These are phyloP conservation scores for Diaporthe humulicola DNA, from an alignment of 2,329 filamentous ascomycete genomes.

Conservation along the genomic window DNA sequence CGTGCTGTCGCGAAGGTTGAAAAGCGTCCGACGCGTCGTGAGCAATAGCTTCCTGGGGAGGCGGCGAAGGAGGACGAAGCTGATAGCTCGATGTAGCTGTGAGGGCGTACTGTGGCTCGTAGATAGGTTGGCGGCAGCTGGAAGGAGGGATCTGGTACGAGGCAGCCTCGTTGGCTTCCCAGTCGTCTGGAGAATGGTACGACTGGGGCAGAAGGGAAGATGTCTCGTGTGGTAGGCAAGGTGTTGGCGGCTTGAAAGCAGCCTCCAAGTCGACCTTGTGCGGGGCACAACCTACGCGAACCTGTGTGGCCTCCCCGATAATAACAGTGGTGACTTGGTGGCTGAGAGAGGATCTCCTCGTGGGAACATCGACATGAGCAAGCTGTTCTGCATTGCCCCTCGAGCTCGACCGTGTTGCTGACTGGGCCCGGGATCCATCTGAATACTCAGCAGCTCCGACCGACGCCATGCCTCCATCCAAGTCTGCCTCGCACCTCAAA, in stretches of 20 bases:
- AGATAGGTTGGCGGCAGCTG: slow-evolving; percentile 13
- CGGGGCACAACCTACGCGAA: slow-evolving; percentile 16
- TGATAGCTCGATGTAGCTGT: slow-evolving; percentile 12
- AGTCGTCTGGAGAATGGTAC: not conserved
- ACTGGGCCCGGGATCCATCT: not conserved
- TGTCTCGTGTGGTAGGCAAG: not conserved
- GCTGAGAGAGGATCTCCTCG: slow-evolving; percentile 40
- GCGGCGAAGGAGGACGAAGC: slow-evolving; percentile 30
- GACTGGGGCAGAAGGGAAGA: not conserved
- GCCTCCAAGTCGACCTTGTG: not conserved
- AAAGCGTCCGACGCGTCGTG: not conserved
- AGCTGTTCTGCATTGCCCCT: not conserved
- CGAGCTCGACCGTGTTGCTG: not conserved
- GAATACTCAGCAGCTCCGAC: slow-evolving; percentile 4
- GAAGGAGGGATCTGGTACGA: not conserved
- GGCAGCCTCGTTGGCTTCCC: slow-evolving; percentile 23
- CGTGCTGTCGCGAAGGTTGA: slow-evolving; percentile 6
- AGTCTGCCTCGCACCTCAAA: not conserved
- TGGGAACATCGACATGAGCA: slow-evolving; percentile 30
- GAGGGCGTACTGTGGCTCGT: slow-evolving; percentile 14
- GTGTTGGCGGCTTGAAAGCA: slow-evolving; percentile 13
- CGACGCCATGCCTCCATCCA: not conserved
- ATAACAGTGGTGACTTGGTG: slow-evolving; percentile 33
- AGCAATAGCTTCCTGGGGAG: not conserved
- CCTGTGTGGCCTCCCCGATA: slow-evolving; percentile 17